Evolutionary conservation across 495 filamentous ascomycete genomes (phyloP), one percentile per base, ranked within the genome.

Genomic region (Neurospora cerealis): DNA sequence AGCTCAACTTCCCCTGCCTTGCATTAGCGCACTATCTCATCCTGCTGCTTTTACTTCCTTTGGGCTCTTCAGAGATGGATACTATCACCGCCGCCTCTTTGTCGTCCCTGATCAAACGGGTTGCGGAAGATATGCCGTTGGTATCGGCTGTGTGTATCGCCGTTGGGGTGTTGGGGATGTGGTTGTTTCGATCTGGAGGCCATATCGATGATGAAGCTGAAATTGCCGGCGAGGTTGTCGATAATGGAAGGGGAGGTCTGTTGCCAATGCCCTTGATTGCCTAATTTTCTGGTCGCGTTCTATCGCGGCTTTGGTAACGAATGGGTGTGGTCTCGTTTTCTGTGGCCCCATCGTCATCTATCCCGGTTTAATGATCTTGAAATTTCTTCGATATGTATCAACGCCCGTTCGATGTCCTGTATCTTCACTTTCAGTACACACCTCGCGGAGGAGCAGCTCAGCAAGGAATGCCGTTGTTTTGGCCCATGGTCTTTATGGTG

Each of bases 91-190:
- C 21, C 10, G 2, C 21, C 4, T 32, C 11, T 1, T 62, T 5
- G 24, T 32, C 54, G 6, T 66, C 7, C 34, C 7, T 66, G 21
- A 7, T 28, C 11, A 28, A 60, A 24, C 5, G 5, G 21, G 21
- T 13, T 28, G 48, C 21, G 4, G 42, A 46, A 46, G 42, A 36
- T n/a, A 38, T 76, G 9, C 40, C 70, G 1, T 15, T 72, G 66
- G 42, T 78, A 69, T 72, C 73, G 2, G 24, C 73, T 37, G 70
- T 38, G 5, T 77, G 72, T 34, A 54, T 74, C n/a, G 44, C 39
- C 1, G 69, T 69, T 1, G 77, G 77, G 1, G 41, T 75, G 24
- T 7, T 66, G 3, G 71, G 21, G 34, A 72, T 48, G 70, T 77
- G 77, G 77, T 19, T 74, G 8, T 74, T 71, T 34, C 54, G 46